These are phyloP conservation scores for Lotus japonicus DNA, from an alignment of 306 rosid species.

Conservation along the genomic window DNA sequence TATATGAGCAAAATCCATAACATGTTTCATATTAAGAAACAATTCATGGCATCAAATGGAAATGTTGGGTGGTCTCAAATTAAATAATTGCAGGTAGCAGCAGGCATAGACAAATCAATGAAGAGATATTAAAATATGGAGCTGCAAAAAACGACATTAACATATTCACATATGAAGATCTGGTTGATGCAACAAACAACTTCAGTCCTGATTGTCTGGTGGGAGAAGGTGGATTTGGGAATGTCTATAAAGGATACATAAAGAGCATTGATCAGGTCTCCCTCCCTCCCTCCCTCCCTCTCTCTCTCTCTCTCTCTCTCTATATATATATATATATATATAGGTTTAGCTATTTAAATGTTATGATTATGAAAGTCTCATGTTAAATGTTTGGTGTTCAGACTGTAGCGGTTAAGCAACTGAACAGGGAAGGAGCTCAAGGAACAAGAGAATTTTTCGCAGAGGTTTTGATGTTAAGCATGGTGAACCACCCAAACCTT, in stretches of 20 bases:
- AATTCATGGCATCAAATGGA: neutral
- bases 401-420: constrained; percentile 63
- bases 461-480: constrained; percentile 64
- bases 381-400: constrained; percentile 21
- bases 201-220: constrained; percentile 29
- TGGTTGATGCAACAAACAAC: constrained; percentile 39
- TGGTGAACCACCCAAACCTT: constrained; percentile 56
- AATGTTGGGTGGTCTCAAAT: constrained; percentile 6
- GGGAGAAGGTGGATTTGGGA: constrained; percentile 71
- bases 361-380: neutral
- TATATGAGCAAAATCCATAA: no score
- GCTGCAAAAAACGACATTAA: constrained; percentile 28
- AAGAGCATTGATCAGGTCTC: constrained; percentile 31
- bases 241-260: constrained; percentile 50
- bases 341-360: neutral
- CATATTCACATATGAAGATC: constrained; percentile 32
- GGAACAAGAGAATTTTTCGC: constrained; percentile 67
- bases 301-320: neutral
- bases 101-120: constrained; percentile 33
- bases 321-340: no score
- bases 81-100: constrained; percentile 51
- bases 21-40: no score
- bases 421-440: constrained; percentile 51
- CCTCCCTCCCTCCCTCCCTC: constrained; percentile 8
- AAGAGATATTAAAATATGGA: constrained; percentile 44